phyloP scores from a whole-genome alignment of 2,329 filamentous ascomycete species.

The Hypoxylon sp. region DNA sequence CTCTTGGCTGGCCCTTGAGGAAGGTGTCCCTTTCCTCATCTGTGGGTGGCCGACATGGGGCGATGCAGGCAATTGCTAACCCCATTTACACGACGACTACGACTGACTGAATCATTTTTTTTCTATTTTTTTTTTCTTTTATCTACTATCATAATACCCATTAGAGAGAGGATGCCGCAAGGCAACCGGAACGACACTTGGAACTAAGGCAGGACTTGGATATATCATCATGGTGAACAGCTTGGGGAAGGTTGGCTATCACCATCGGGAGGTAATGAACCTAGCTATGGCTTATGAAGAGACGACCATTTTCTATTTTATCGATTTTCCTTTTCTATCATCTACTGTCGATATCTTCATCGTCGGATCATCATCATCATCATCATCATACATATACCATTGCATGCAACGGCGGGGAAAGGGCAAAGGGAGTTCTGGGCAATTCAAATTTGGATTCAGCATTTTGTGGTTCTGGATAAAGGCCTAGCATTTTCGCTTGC shows the following conservation, averaged over 20 bases:
- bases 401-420: slow-evolving; percentile 40
- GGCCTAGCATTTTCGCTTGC: slow-evolving; percentile 32
- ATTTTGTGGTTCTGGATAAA: slow-evolving; percentile 40
- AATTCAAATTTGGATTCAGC: slow-evolving; percentile 29
- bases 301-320: slow-evolving; percentile 42
- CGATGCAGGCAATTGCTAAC: slow-evolving; percentile 51
- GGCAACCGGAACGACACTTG: slow-evolving; percentile 48
- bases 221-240: slow-evolving; percentile 40
- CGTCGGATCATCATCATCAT: slow-evolving; percentile 37
- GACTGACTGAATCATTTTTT: slow-evolving; percentile 31
- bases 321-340: slow-evolving; percentile 38
- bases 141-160: slow-evolving; percentile 41
- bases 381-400: slow-evolving; percentile 45
- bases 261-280: slow-evolving; percentile 40
- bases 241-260: slow-evolving; percentile 32
- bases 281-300: slow-evolving; percentile 43
- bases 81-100: slow-evolving; percentile 42
- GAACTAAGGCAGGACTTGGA: slow-evolving; percentile 38
- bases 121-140: slow-evolving; percentile 41
- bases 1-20: slow-evolving; percentile 52
- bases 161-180: slow-evolving; percentile 47
- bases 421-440: slow-evolving; percentile 38
- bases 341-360: slow-evolving; percentile 43
- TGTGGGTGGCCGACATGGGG: slow-evolving; percentile 44
- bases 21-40: slow-evolving; percentile 36